Conservation (phyloP, 2,329 filamentous ascomycete genomes). For the Aureobasidium sp. region DNA sequence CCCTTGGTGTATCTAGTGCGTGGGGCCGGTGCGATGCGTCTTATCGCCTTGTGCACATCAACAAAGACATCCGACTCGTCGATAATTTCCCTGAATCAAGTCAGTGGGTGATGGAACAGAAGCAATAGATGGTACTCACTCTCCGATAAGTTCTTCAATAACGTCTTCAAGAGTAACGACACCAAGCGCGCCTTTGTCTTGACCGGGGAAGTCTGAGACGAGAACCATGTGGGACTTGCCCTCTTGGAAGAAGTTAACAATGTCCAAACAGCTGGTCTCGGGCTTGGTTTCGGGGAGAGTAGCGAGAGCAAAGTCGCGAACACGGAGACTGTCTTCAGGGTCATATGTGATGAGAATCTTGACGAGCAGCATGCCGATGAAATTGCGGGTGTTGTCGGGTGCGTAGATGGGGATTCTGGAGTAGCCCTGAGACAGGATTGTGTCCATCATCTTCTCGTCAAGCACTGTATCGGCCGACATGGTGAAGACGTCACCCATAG, state of each 20-base stretch:
- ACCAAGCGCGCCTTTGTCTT: constrained; percentile 79
- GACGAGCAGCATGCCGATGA: constrained; percentile 94
- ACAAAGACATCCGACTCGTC: constrained; percentile 98
- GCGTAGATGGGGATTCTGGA: constrained; percentile 93
- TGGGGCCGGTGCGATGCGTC: constrained; percentile 77
- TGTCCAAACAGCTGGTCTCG: constrained; percentile 93
- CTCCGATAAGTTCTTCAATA: constrained; percentile 96
- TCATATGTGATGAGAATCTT: constrained; percentile 99
- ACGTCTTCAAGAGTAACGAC: constrained; percentile 97
- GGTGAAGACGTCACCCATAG: constrained; percentile 94
- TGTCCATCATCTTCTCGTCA: constrained; percentile 90
- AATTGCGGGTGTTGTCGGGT: constrained; percentile 74
- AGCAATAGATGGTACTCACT: constrained; percentile 51
- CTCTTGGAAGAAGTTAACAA: constrained; percentile 99
- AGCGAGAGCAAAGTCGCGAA: constrained; percentile 84
- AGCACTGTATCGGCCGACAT: constrained; percentile 92
- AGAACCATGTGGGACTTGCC: constrained; percentile 98
- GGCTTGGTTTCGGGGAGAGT: constrained; percentile 91
- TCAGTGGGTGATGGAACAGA: background rate
- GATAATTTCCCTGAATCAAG: constrained; percentile 70
- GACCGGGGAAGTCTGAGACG: constrained; percentile 84
- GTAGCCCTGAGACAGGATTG: constrained; percentile 86
- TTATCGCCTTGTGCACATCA: constrained; percentile 95
- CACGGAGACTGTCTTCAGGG: constrained; percentile 79
- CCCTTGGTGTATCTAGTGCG: constrained; percentile 43